These are phyloP conservation scores for Conticribra weissflogii DNA, from an alignment of 108 stramenopile genomes.

Conservation along the genomic window DNA sequence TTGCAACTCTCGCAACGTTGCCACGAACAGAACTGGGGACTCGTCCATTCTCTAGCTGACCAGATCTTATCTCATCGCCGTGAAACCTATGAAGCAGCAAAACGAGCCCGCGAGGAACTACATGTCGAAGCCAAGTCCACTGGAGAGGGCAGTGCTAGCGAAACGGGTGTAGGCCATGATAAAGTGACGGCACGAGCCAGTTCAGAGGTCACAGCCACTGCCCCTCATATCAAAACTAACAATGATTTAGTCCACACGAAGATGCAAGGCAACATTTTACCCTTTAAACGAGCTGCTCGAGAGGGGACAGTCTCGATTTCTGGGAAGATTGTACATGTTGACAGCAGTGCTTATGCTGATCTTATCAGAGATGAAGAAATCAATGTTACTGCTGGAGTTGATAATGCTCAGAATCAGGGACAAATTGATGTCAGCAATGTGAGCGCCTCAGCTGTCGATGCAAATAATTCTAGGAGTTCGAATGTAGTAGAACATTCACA, in stretches of 20 bases:
- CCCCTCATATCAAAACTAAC: not conserved
- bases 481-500: too few relatives aligned
- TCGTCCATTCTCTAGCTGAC: slow-evolving; percentile 30
- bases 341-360: not conserved
- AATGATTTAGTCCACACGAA: not conserved
- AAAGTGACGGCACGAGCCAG: not conserved
- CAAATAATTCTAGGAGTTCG: too few relatives aligned
- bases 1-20: slow-evolving; percentile 24
- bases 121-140: not conserved
- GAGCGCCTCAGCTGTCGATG: too few relatives aligned
- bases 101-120: too few relatives aligned
- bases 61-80: slow-evolving; percentile 19
- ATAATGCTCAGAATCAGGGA: not conserved
- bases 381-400: not conserved
- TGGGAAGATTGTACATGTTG: slow-evolving; percentile 11
- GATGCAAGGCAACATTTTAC: not conserved
- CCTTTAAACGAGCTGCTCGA: slow-evolving; percentile 2
- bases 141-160: not conserved
- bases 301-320: slow-evolving; percentile 27
- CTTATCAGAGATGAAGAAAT: not conserved
- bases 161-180: not conserved
- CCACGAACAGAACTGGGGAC: slow-evolving; percentile 36
- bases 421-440: not conserved
- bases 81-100: not conserved
- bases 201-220: not conserved